Evolutionary conservation across 2,329 filamentous ascomycete genomes (phyloP).

Genomic region (Metarhizium humberi): DNA sequence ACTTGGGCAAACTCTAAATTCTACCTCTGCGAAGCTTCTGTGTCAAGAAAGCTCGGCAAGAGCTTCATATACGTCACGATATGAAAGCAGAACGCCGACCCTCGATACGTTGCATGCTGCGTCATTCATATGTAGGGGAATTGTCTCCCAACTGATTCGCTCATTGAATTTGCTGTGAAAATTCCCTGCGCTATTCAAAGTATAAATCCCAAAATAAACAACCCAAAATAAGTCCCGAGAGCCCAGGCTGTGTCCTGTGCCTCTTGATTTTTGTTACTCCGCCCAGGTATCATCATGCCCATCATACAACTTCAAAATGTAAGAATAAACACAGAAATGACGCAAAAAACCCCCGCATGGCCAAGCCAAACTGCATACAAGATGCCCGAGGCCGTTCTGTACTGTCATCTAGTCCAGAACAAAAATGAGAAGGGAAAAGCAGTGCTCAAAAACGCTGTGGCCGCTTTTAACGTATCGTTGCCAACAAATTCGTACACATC

Average conservation of each 20-base stretch:
- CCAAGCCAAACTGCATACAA: not conserved
- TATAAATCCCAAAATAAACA: not conserved
- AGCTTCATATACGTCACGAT: not conserved
- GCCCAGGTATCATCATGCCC: slow-evolving; percentile 3
- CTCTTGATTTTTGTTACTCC: not conserved
- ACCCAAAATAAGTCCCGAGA: not conserved
- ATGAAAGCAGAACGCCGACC: not conserved
- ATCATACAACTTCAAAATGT: not conserved
- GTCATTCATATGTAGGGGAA: no score
- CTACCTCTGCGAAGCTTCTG: no score
- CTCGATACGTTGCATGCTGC: not conserved
- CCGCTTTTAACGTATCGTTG: not conserved
- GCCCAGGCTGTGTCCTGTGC: slow-evolving; percentile 1
- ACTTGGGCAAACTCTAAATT: no score
- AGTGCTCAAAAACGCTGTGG: not conserved
- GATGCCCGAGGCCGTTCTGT: not conserved
- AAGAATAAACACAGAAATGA: not conserved
- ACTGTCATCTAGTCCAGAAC: not conserved
- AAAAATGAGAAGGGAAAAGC: not conserved
- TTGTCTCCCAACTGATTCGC: not conserved
- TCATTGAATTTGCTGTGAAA: not conserved
- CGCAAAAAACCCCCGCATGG: not conserved
- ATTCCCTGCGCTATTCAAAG: not conserved
- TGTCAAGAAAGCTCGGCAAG: no score
- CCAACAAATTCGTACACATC: not conserved